Evolutionary conservation across 2,329 filamentous ascomycete species (phyloP).

Genomic region (Sporothrix globosa): DNA sequence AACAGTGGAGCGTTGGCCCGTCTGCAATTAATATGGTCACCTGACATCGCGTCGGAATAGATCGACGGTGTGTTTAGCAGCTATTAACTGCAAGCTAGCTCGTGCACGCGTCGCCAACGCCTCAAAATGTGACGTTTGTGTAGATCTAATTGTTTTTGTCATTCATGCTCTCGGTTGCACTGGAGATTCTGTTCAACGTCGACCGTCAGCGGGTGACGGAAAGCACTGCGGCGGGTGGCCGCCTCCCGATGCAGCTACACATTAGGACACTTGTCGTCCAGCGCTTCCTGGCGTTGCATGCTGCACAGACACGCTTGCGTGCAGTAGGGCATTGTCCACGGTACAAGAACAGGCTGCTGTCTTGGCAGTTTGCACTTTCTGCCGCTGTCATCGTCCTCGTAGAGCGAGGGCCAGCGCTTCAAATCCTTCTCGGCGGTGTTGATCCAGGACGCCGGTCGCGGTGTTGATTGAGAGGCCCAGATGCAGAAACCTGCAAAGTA

Average conservation of each 20-base stretch:
- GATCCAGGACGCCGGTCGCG: constrained; percentile 22
- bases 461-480: not conserved
- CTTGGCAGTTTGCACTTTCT: not conserved
- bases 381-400: not conserved
- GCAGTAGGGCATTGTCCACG: constrained; percentile 25
- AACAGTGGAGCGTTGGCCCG: not conserved
- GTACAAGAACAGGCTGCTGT: not conserved
- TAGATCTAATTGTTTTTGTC: no score
- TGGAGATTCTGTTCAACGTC: no score
- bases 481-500: constrained; percentile 29
- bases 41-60: constrained; percentile 9
- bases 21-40: not conserved
- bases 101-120: no score
- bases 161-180: no score
- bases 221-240: not conserved
- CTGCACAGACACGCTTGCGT: constrained; percentile 30
- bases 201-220: not conserved
- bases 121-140: no score
- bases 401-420: constrained; percentile 19
- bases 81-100: not conserved
- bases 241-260: constrained; percentile 5
- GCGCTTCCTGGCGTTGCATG: not conserved
- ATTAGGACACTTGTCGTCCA: constrained; percentile 31
- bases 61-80: not conserved
- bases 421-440: not conserved